Evolutionary conservation across 2,329 filamentous ascomycete species (phyloP).

Genomic region (Beauveria sp.): DNA sequence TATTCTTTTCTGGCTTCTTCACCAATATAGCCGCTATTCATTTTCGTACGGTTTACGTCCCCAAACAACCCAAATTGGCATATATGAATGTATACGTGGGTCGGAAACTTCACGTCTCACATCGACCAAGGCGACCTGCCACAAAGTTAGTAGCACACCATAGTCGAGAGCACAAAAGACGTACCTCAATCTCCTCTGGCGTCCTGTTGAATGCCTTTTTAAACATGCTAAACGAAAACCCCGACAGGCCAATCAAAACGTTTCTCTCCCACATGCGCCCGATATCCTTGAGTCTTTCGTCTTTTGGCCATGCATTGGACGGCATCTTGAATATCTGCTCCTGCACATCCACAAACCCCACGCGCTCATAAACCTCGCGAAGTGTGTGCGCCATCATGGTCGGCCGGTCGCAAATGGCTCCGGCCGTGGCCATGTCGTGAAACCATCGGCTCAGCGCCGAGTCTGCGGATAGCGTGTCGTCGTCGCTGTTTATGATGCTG

Average conservation of each 20-base stretch:
- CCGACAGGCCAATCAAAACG: slow-evolving; percentile 35
- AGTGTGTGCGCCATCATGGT: slow-evolving; percentile 27
- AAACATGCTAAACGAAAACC: slow-evolving; percentile 34
- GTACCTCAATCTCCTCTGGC: slow-evolving; percentile 42
- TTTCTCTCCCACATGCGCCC: slow-evolving; percentile 39
- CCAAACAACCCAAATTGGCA: slow-evolving; percentile 41
- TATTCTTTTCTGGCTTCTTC: neutral
- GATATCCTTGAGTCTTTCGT: slow-evolving; percentile 34
- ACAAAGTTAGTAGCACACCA: slow-evolving; percentile 8
- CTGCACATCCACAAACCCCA: slow-evolving; percentile 48
- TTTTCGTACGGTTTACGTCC: slow-evolving; percentile 40
- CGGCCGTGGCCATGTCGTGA: slow-evolving; percentile 32
- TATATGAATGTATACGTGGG: slow-evolving; percentile 39
- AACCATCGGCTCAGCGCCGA: slow-evolving; percentile 33
- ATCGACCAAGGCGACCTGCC: slow-evolving; percentile 39
- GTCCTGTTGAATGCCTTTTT: slow-evolving; percentile 33
- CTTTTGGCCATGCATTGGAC: slow-evolving; percentile 45
- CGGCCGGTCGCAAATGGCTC: slow-evolving; percentile 29
- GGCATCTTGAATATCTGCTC: slow-evolving; percentile 47
- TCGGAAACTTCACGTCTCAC: slow-evolving; percentile 41
- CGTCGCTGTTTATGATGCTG: slow-evolving; percentile 33
- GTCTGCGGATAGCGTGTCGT: slow-evolving; percentile 33
- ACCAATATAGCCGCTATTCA: slow-evolving; percentile 17
- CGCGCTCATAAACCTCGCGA: slow-evolving; percentile 33
- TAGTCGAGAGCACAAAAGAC: slow-evolving; percentile 10